phyloP scores from a whole-genome alignment of 768 basidiomycete genomes.

The Amanita jacksonii region DNA sequence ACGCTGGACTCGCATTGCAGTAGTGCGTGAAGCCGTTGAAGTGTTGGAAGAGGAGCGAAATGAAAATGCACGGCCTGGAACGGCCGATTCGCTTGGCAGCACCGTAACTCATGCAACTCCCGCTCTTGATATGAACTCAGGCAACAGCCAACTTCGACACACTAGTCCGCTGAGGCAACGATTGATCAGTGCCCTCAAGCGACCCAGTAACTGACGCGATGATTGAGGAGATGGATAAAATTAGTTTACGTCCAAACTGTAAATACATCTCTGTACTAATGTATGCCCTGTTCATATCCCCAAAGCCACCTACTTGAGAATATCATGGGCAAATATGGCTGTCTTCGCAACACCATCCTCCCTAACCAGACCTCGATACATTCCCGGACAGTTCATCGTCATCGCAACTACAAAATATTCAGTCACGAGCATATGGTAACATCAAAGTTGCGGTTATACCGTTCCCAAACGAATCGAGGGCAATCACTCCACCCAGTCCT shows the following conservation, averaged over 20 bases:
- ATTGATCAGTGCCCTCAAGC: conserved; percentile 19
- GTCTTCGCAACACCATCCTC: conserved; percentile 62
- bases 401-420: conserved; percentile 42
- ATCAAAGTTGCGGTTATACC: conserved; percentile 31
- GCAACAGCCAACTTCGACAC: neutral
- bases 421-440: neutral
- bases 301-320: conserved; percentile 17
- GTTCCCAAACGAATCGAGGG: conserved; percentile 59
- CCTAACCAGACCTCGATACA: conserved; percentile 73
- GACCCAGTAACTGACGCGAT: neutral
- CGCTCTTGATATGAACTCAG: neutral
- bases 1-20: conserved; percentile 79
- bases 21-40: conserved; percentile 66
- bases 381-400: conserved; percentile 68
- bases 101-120: no score
- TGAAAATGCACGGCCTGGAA: neutral
- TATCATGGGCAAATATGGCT: conserved; percentile 71
- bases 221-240: no score
- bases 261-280: neutral
- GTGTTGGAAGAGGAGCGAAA: conserved; percentile 22
- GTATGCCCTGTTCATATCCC: neutral
- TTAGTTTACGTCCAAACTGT: no score
- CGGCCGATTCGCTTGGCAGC: neutral
- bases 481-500: conserved; percentile 70
- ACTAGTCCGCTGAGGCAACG: conserved; percentile 20